Conservation (phyloP, 306 rosid species). For the Pueraria montana region DNA sequence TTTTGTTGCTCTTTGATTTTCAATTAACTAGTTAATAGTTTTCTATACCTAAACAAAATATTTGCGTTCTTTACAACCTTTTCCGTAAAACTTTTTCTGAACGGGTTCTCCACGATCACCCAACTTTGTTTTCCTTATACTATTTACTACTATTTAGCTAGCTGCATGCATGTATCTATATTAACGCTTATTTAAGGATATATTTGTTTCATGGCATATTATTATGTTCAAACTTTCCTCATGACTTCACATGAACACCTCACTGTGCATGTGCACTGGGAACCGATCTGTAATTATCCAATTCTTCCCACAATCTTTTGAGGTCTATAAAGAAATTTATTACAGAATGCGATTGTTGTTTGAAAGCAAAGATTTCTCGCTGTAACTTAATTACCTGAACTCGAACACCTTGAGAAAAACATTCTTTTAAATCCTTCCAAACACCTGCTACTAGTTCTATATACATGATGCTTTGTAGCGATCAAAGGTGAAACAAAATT, state of each 20-base stretch:
- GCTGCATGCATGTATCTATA: background rate
- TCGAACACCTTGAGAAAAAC: too few relatives aligned
- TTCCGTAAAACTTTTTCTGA: background rate
- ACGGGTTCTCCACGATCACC: background rate
- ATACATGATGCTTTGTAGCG: too few relatives aligned
- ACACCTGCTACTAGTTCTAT: too few relatives aligned
- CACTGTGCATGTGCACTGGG: background rate
- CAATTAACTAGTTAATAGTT: background rate
- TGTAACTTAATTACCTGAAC: background rate
- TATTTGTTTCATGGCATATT: background rate
- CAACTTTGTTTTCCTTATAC: background rate
- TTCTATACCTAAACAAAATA: background rate
- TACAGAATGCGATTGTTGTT: background rate
- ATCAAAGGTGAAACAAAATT: too few relatives aligned
- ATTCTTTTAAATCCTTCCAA: background rate
- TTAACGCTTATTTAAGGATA: background rate
- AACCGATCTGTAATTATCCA: background rate
- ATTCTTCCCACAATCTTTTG: background rate
- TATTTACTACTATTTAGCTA: background rate
- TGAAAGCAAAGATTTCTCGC: background rate
- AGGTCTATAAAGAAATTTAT: background rate
- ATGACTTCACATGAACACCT: background rate
- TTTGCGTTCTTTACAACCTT: background rate
- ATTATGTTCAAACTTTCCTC: background rate
- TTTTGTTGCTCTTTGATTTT: background rate